These are phyloP conservation scores for Raffaelea albimanens DNA, from an alignment of 2,329 filamentous ascomycete species.

Conservation along the genomic window DNA sequence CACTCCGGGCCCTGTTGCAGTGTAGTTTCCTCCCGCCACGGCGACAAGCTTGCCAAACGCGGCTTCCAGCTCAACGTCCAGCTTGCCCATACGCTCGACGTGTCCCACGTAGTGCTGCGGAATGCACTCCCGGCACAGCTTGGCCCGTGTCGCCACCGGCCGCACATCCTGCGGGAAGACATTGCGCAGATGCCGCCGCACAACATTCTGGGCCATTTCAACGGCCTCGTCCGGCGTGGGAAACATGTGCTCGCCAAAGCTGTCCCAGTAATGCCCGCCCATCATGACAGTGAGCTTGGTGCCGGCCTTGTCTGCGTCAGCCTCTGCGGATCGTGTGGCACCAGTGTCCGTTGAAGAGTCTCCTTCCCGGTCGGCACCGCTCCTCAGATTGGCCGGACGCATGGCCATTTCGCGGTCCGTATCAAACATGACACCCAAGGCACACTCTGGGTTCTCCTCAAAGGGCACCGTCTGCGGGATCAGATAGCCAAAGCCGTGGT, in stretches of 20 bases:
- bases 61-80: constrained; percentile 43
- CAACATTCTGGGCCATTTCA: constrained; percentile 57
- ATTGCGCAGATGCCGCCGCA: constrained; percentile 60
- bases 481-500: constrained; percentile 80
- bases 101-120: constrained; percentile 87
- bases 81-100: constrained; percentile 45
- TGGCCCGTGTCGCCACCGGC: constrained; percentile 42
- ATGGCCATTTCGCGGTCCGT: constrained; percentile 43
- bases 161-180: constrained; percentile 48
- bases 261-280: constrained; percentile 86
- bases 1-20: constrained; percentile 39
- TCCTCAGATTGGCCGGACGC: constrained; percentile 8
- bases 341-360: neutral
- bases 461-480: constrained; percentile 55
- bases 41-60: constrained; percentile 55
- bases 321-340: too few species aligned
- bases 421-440: constrained; percentile 86
- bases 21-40: constrained; percentile 51
- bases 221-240: constrained; percentile 59
- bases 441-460: constrained; percentile 22
- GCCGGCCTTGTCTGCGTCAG: constrained; percentile 29
- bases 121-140: constrained; percentile 61
- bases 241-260: constrained; percentile 28
- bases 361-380: neutral
- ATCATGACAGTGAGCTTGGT: constrained; percentile 93